Conservation (phyloP, 768 basidiomycete genomes). For the Kwoniella dejecticola region DNA sequence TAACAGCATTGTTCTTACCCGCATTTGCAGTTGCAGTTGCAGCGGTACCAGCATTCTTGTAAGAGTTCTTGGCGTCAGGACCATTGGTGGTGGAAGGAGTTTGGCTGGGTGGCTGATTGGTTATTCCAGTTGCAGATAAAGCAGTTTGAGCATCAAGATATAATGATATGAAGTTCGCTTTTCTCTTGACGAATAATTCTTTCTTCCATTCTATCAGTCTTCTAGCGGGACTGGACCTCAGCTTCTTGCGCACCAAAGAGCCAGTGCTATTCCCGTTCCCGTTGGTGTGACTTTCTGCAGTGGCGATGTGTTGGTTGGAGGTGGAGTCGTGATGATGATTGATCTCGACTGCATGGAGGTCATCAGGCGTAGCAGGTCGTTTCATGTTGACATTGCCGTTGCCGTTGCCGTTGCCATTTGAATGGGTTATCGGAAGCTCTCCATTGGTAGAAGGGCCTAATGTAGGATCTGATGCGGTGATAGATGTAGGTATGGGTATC, state of each 20-base stretch:
- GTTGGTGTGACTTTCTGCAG: not conserved
- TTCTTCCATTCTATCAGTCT: conserved; percentile 15
- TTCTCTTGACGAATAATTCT: conserved; percentile 34
- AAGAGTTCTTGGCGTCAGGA: no score
- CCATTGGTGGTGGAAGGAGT: not conserved
- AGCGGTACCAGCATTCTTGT: no score
- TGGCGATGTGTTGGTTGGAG: not conserved
- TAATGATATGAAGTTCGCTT: conserved; percentile 40
- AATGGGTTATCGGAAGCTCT: no score
- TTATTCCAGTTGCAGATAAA: conserved; percentile 8
- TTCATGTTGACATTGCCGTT: not conserved
- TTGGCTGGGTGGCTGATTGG: conserved; percentile 3
- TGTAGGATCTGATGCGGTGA: not conserved
- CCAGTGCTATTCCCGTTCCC: not conserved
- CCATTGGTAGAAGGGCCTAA: no score
- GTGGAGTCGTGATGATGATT: not conserved
- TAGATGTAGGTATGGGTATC: not conserved
- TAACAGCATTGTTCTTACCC: not conserved
- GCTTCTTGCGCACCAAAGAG: not conserved
- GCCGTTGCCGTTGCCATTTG: no score
- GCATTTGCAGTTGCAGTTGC: no score
- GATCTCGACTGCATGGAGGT: no score
- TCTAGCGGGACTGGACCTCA: conserved; percentile 8
- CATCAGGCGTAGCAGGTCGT: conserved; percentile 4
- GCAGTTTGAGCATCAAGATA: conserved; percentile 43